phyloP scores from a whole-genome alignment of 495 filamentous ascomycete genomes.

The Trichocladium antarcticum region DNA sequence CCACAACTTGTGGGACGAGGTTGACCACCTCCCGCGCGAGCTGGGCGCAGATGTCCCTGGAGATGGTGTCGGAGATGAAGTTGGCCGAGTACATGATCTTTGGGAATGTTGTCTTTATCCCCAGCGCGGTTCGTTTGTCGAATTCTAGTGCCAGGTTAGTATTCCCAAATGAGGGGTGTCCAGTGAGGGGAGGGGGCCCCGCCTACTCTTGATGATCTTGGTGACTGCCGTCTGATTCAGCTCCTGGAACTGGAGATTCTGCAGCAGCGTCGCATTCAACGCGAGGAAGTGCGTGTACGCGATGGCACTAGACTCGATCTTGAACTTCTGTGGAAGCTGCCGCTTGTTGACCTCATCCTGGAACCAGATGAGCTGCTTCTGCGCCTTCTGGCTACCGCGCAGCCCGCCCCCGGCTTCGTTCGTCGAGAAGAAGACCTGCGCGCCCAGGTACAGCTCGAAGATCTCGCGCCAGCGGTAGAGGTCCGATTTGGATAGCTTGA shows the following conservation, averaged over 20 bases:
- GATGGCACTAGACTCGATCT: slow-evolving; percentile 42
- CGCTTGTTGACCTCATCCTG: slow-evolving; percentile 43
- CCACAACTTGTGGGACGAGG: slow-evolving; percentile 57
- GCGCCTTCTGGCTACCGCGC: slow-evolving; percentile 42
- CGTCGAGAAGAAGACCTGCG: slow-evolving; percentile 62
- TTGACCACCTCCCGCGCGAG: slow-evolving; percentile 52
- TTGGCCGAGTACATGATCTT: slow-evolving; percentile 37
- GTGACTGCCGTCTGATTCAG: slow-evolving; percentile 56
- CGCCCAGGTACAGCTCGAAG: slow-evolving; percentile 59
- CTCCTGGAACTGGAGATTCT: slow-evolving; percentile 60
- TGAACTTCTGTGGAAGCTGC: slow-evolving; percentile 45
- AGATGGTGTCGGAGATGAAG: slow-evolving; percentile 46
- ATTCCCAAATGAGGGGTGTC: neutral
- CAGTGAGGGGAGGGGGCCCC: slow-evolving; percentile 7
- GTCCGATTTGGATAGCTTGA: slow-evolving; percentile 47
- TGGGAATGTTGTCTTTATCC: slow-evolving; percentile 45
- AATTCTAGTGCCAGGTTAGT: slow-evolving; percentile 45
- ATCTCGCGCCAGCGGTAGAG: slow-evolving; percentile 61
- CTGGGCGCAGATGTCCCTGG: slow-evolving; percentile 55
- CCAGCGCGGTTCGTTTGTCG: slow-evolving; percentile 62
- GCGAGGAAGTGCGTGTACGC: slow-evolving; percentile 52
- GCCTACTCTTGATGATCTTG: slow-evolving; percentile 72
- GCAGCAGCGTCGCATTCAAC: slow-evolving; percentile 53
- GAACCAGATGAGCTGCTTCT: slow-evolving; percentile 48
- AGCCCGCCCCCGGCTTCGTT: slow-evolving; percentile 48